These are phyloP conservation scores for Petunia axillaris DNA, from an alignment of 257 asterid genomes.

Conservation along the genomic window DNA sequence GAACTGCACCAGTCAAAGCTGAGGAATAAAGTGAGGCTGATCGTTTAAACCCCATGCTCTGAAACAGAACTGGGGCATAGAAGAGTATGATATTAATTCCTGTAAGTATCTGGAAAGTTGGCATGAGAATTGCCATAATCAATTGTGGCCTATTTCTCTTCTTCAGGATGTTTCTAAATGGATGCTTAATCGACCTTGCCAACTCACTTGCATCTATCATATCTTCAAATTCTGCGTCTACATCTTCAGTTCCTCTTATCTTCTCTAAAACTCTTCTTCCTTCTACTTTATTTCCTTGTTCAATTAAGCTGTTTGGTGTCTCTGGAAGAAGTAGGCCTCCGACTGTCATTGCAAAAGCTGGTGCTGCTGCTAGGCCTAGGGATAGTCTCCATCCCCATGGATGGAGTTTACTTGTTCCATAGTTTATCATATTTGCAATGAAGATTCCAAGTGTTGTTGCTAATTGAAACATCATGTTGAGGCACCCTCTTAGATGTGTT, in stretches of 20 bases:
- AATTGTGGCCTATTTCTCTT: conserved; percentile 70
- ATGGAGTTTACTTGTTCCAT: conserved; percentile 62
- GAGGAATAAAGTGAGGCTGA: conserved; percentile 72
- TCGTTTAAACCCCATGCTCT: conserved; percentile 71
- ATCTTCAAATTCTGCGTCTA: conserved; percentile 71
- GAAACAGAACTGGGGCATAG: conserved; percentile 85
- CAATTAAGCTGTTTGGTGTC: conserved; percentile 81
- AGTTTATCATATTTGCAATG: conserved; percentile 86
- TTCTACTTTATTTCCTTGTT: conserved; percentile 50
- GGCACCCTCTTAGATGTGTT: conserved; percentile 77
- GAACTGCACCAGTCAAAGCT: conserved; percentile 81
- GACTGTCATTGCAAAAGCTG: conserved; percentile 65
- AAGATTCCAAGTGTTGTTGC: conserved; percentile 86
- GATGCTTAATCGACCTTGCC: conserved; percentile 62
- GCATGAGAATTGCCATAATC: conserved; percentile 79
- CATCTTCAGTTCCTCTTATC: conserved; percentile 71
- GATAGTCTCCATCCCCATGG: conserved; percentile 96
- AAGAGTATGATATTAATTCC: conserved; percentile 83
- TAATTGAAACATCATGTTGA: conserved; percentile 85
- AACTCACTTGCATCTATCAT: conserved; percentile 76
- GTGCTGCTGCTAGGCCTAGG: conserved; percentile 76
- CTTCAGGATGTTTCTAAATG: conserved; percentile 68
- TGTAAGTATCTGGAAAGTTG: conserved; percentile 77
- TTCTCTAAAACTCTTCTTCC: conserved; percentile 58
- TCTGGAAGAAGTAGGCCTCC: conserved; percentile 84